phyloP scores from a whole-genome alignment of 208 protist species.

The Leishmania arabica region DNA sequence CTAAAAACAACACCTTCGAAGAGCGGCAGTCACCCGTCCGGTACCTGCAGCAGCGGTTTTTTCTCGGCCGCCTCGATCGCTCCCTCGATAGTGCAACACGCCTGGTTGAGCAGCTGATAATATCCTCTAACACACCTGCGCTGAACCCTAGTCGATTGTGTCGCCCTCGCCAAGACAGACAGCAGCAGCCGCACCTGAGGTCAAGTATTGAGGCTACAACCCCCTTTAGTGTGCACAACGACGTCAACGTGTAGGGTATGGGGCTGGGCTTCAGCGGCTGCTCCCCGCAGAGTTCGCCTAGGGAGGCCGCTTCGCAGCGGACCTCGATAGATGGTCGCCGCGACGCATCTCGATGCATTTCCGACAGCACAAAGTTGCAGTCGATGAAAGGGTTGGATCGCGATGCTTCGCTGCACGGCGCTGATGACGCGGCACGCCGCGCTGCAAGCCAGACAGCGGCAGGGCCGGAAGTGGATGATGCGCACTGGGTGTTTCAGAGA shows the following conservation, averaged over 20 bases:
- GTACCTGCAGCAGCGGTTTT: neutral
- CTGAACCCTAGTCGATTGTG: neutral
- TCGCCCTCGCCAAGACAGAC: neutral
- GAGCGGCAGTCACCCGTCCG: neutral
- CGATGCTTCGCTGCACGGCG: neutral
- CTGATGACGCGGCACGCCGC: neutral
- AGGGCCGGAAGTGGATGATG: slow-evolving; percentile 21
- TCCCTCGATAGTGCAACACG: neutral
- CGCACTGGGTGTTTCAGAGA: slow-evolving; percentile 70
- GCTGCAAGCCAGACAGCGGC: neutral
- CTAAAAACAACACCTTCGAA: neutral
- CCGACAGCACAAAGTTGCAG: neutral
- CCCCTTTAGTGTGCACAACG: neutral
- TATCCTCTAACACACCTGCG: neutral
- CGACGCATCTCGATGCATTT: neutral
- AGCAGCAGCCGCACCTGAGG: neutral
- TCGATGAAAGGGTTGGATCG: neutral
- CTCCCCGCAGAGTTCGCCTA: neutral
- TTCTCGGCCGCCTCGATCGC: neutral
- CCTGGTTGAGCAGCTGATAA: neutral
- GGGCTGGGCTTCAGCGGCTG: slow-evolving; percentile 1
- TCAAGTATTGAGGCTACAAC: neutral
- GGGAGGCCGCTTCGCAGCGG: neutral
- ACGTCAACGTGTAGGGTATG: neutral
- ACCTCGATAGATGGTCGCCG: neutral